These are phyloP conservation scores for Linnemannia schmuckeri DNA, from an alignment of 192 early-diverging fungal genomes.

Conservation along the genomic window DNA sequence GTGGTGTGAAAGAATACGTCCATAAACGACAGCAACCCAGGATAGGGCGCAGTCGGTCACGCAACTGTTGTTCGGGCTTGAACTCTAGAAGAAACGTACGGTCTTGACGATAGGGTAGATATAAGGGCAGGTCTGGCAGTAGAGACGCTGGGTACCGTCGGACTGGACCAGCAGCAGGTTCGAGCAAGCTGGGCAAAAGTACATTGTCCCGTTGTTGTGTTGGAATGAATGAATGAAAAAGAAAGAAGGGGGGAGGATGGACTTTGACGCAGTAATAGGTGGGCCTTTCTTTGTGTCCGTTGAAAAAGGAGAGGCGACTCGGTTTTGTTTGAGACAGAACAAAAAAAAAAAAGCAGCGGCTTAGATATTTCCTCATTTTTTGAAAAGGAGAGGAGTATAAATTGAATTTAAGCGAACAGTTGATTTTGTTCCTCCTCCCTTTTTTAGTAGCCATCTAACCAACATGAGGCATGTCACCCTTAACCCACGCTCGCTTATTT, in stretches of 20 bases:
- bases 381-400: background rate
- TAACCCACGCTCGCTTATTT: background rate
- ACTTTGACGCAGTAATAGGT: background rate
- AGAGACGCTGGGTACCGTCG: conserved; percentile 71
- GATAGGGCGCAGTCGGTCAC: background rate
- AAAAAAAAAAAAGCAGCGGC: conserved; percentile 15
- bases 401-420: background rate
- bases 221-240: background rate
- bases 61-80: background rate
- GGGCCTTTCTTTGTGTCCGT: background rate
- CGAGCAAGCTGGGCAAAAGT: conserved; percentile 91
- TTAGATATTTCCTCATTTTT: conserved; percentile 18
- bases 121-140: conserved; percentile 93
- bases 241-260: background rate
- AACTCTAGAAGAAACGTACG: conserved; percentile 33
- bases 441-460: conserved; percentile 56
- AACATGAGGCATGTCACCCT: conserved; percentile 51
- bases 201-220: conserved; percentile 58
- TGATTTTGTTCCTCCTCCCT: conserved; percentile 40
- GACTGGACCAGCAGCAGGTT: conserved; percentile 86
- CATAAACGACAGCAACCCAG: background rate
- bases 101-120: conserved; percentile 75
- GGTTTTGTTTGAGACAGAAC: conserved; percentile 4
- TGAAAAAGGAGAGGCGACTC: background rate
- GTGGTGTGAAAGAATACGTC: background rate